Base-by-base conservation (phyloP, 2,329 filamentous ascomycete species). In the Verticillium nubilum region DNA sequence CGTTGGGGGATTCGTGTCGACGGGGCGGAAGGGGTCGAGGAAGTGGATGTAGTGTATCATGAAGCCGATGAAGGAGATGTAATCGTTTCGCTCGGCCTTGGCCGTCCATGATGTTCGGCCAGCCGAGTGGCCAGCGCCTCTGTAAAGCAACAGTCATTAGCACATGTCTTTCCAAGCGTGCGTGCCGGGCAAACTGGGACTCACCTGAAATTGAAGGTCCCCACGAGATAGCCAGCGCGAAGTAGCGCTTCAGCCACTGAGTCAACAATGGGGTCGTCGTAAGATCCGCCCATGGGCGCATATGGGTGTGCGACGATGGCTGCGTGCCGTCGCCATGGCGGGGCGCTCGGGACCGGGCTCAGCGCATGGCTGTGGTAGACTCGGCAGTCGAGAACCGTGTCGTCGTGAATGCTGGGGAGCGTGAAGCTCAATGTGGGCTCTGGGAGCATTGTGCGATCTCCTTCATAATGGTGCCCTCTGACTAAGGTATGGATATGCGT, bases 151-250 rank as follows among this genome's bases (percentile, higher is more conserved):
- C 26, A 25, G 7, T 3, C 23, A 31, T 57, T 12, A 50, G 42
- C 42, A n/a, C n/a, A 9, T 6, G 4, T 19, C 13, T 52, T 17
- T 25, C 15, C 6, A 5, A 23, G 35, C 12, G 13, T 28, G n/a
- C 7, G 28, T 19, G 26, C 7, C 9, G 25, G n/a, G 17, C 9
- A 17, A 25, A 6, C 29, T 9, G n/a, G 54, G 5, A 23, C 63
- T 57, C 77, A 93, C 90, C 93, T 84, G 71, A 98, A 97, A 69
- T 98, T 97, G 74, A 98, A 97, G 0, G 92, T 96, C 7, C 83
- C 88, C 2, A 97, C 89, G 1, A 96, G 71, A 67, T 86, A 96
- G 1, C 90, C 91, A 57, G 80, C 75, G 4, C 81, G 77, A n/a
- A 96, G 72, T 53, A 96, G 78, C 60, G 88, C 82, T 2, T 78